Conservation (phyloP, 2,329 filamentous ascomycete genomes). For the Septoria petroselini region DNA sequence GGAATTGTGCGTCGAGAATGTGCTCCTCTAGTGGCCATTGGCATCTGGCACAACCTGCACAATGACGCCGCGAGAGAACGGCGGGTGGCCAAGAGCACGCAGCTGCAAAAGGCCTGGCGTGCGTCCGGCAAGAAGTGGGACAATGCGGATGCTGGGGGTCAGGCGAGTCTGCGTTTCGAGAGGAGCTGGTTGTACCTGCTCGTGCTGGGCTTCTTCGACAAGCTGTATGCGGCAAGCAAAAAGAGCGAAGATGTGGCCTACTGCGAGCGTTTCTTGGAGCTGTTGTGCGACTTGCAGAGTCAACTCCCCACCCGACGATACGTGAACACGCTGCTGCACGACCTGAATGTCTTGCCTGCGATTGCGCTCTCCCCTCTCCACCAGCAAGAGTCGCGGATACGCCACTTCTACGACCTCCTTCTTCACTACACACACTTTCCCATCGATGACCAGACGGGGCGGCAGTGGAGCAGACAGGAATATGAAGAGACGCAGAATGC, state of each 20-base stretch:
- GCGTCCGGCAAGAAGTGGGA: slow-evolving; percentile 83
- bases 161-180: slow-evolving; percentile 82
- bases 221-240: slow-evolving; percentile 57
- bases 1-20: slow-evolving; percentile 91
- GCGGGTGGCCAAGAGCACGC: slow-evolving; percentile 68
- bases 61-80: slow-evolving; percentile 70
- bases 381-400: slow-evolving; percentile 70
- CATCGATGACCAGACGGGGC: slow-evolving; percentile 85
- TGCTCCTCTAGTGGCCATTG: slow-evolving; percentile 88
- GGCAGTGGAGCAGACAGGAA: slow-evolving; percentile 67
- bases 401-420: slow-evolving; percentile 76
- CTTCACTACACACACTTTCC: slow-evolving; percentile 84
- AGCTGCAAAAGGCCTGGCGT: slow-evolving; percentile 85
- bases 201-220: slow-evolving; percentile 74
- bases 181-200: slow-evolving; percentile 89
- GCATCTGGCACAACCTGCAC: slow-evolving; percentile 90
- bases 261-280: slow-evolving; percentile 89
- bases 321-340: slow-evolving; percentile 81
- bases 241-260: slow-evolving; percentile 64
- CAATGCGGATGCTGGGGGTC: slow-evolving; percentile 72
- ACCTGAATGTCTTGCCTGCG: slow-evolving; percentile 76
- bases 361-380: slow-evolving; percentile 77
- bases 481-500: slow-evolving; percentile 78
- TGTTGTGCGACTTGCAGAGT: slow-evolving; percentile 85
- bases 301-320: slow-evolving; percentile 92